Evolutionary conservation across 768 basidiomycete species (phyloP).

Genomic region (Calocybe indica): DNA sequence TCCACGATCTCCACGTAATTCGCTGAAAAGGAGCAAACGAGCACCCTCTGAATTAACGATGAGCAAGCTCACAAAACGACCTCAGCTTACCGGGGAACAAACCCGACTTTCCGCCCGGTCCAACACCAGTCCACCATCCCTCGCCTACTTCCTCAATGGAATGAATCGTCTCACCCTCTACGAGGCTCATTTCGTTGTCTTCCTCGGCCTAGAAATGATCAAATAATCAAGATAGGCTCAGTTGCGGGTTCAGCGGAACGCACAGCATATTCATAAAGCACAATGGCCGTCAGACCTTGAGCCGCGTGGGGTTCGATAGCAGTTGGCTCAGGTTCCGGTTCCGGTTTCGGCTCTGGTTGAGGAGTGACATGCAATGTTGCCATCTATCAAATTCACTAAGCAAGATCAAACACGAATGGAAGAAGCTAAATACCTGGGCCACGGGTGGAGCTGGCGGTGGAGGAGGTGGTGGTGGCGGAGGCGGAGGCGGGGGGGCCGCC

Average conservation of each 20-base stretch:
- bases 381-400: constrained; percentile 15
- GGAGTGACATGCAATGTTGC: constrained; percentile 24
- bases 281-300: constrained; percentile 64
- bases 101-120: constrained; percentile 65
- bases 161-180: constrained; percentile 78
- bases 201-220: constrained; percentile 53
- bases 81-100: constrained; percentile 73
- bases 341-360: constrained; percentile 34
- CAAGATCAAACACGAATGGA: not conserved
- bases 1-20: constrained; percentile 85
- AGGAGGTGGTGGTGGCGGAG: constrained; percentile 47
- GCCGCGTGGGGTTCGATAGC: constrained; percentile 11
- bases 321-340: constrained; percentile 18
- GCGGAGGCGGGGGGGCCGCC: constrained; percentile 23
- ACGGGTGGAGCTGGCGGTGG: constrained; percentile 43
- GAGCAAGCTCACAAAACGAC: not conserved
- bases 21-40: constrained; percentile 34
- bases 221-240: not conserved
- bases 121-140: constrained; percentile 89
- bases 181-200: constrained; percentile 79
- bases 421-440: constrained; percentile 20
- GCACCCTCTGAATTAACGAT: not conserved
- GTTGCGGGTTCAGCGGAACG: constrained; percentile 1
- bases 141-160: constrained; percentile 82
- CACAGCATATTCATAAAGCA: constrained; percentile 77